phyloP scores from a whole-genome alignment of 2,329 filamentous ascomycete genomes.

The Fusarium tricinctum region DNA sequence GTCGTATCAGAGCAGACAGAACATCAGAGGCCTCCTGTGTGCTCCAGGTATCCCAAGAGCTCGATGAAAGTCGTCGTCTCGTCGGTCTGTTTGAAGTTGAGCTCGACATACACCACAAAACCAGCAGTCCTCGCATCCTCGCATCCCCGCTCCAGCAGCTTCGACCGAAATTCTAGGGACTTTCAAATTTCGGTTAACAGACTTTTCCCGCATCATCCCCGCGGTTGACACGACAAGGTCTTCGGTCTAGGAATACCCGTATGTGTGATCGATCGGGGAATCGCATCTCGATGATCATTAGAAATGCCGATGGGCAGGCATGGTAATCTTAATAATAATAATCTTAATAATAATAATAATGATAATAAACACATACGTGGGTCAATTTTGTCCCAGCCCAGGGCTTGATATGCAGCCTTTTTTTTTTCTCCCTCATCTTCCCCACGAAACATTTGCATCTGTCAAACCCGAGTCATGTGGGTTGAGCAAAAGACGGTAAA shows the following conservation, averaged over 20 bases:
- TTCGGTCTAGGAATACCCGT: neutral
- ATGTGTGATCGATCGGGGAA: slow-evolving; percentile 30
- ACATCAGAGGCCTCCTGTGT: slow-evolving; percentile 20
- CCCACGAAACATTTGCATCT: slow-evolving; percentile 8
- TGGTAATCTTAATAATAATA: slow-evolving; percentile 14
- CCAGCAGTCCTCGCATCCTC: neutral
- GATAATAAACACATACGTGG: slow-evolving; percentile 17
- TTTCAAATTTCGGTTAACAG: slow-evolving; percentile 11
- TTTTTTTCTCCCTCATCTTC: neutral
- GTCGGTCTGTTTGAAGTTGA: neutral
- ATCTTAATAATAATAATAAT: neutral
- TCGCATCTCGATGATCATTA: slow-evolving; percentile 27
- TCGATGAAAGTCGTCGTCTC: neutral
- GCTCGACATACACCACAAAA: slow-evolving; percentile 3
- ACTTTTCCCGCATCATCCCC: slow-evolving; percentile 12
- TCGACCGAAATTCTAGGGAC: neutral
- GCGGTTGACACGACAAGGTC: slow-evolving; percentile 6
- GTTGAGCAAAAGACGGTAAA: slow-evolving; percentile 20
- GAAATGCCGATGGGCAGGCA: slow-evolving; percentile 18
- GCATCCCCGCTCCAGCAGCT: slow-evolving; percentile 11
- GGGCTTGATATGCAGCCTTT: slow-evolving; percentile 17
- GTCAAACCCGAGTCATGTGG: neutral
- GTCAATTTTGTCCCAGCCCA: neutral
- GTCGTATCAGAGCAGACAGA: neutral
- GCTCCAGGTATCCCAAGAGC: neutral